A percentile compares a stretch with the other conserved stretches of the same genome.
Conservation (phyloP, 169 alveolate genomes). For the Eimeria sp. region DNA sequence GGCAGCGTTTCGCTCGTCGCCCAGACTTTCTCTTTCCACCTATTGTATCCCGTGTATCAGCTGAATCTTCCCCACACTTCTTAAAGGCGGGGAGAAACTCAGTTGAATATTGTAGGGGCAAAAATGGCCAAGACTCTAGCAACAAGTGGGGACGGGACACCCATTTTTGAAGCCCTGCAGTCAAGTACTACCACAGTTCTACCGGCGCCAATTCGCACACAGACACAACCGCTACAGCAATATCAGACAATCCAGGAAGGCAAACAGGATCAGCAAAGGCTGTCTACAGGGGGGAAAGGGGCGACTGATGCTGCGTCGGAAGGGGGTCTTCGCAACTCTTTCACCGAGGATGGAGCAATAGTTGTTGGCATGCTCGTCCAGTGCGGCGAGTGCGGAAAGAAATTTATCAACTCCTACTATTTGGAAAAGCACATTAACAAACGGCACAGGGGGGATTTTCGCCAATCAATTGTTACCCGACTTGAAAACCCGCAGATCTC, state of each 20-base stretch:
- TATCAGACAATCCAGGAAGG: not conserved
- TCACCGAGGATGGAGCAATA: conserved; percentile 64
- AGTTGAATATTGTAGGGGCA: not conserved
- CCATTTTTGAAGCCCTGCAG: conserved; percentile 68
- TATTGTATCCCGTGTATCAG: not conserved
- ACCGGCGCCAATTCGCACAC: not conserved
- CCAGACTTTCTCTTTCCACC: not conserved
- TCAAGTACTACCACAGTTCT: not conserved
- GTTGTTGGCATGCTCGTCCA: conserved; percentile 82
- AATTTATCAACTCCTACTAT: conserved; percentile 79
- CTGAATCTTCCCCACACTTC: not conserved
- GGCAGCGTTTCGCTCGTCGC: not conserved
- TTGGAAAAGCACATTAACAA: conserved; percentile 74
- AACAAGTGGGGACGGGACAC: not conserved
- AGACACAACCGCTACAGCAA: conserved; percentile 15
- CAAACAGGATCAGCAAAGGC: conserved; percentile 7
- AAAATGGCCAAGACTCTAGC: conserved; percentile 26
- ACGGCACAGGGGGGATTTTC: conserved; percentile 59
- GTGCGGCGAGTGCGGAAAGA: conserved; percentile 81
- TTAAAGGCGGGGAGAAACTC: not conserved
- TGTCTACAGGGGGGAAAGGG: not conserved
- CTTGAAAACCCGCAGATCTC: conserved; percentile 23
- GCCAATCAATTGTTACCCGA: conserved; percentile 2
- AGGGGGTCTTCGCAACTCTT: conserved; percentile 19
- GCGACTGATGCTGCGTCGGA: conserved; percentile 9